phyloP scores from a whole-genome alignment of 148 eudicot genomes.

The Silene uniflora region DNA sequence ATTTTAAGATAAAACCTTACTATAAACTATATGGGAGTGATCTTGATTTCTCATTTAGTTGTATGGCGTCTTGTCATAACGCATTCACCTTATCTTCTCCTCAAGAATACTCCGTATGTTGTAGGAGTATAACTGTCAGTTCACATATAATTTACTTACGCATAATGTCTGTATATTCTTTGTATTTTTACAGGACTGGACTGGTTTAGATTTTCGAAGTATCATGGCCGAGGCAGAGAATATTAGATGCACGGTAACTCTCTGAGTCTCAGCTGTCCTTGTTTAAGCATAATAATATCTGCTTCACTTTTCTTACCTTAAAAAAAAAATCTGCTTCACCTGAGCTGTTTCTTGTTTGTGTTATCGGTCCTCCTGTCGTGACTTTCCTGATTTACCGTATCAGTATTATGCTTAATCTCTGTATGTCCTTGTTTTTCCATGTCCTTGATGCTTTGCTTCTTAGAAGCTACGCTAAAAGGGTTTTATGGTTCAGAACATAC shows the following conservation, averaged over 20 bases:
- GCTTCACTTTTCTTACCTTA: too few relatives aligned
- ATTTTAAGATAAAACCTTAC: neutral
- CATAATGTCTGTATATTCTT: neutral
- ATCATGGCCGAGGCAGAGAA: constrained; percentile 97
- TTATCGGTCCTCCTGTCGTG: neutral
- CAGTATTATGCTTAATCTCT: neutral
- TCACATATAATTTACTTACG: neutral
- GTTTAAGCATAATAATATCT: neutral
- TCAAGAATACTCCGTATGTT: too few relatives aligned
- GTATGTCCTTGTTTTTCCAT: neutral
- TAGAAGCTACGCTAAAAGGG: neutral
- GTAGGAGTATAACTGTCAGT: neutral
- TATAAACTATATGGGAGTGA: neutral
- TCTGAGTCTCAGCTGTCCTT: neutral
- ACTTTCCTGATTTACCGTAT: neutral
- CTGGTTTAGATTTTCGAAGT: constrained; percentile 74
- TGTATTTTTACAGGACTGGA: constrained; percentile 75
- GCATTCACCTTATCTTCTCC: neutral
- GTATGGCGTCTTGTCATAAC: neutral
- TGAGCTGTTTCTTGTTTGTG: neutral
- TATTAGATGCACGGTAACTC: constrained; percentile 82
- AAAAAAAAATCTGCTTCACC: constrained; percentile 1
- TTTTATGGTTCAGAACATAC: neutral
- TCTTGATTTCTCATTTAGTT: neutral
- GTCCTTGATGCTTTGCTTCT: neutral